Base-by-base conservation (phyloP, 2,329 filamentous ascomycete species). In the Aspergillus alliaceus region DNA sequence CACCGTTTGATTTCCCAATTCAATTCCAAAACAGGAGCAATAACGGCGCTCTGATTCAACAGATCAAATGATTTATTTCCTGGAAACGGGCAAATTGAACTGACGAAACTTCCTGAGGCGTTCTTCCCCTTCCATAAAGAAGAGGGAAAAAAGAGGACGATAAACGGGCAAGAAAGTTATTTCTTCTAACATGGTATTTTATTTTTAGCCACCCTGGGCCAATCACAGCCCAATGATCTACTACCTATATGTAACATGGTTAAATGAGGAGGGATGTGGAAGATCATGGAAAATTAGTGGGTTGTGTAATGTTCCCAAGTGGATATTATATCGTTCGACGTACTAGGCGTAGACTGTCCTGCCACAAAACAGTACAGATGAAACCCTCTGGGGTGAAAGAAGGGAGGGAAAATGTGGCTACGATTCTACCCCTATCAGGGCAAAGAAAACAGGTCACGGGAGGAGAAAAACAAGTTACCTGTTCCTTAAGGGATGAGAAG, bases 221-320 rank as follows among this genome's bases (percentile, higher is more conserved):
- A 65, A 65, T 65, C 47, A 54, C 57, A 50, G 25, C 11, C 42
- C n/a, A 40, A 52, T 60, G 62, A 65, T 65, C 63, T 65, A 65
- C 63, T 63, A 50, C 46, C 53, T 47, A 39, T 59, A 56, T 63
- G 60, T 62, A 64, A 63, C 60, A 59, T 54, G 54, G 59, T 64
- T 56, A 58, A 64, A 59, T 54, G 57, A 61, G 54, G 57, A 58
- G 56, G 55, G 56, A 58, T 54, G 53, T 60, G 54, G 60, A 63
- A 63, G 56, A 57, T 58, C 57, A 59, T 55, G 49, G 58, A 61
- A 61, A 53, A 46, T 55, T 57, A 42, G 56, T 42, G 48, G 40
- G 27, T 44, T 44, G 31, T 47, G 42, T 42, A 52, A 25, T 51
- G 48, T 46, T 53, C 40, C 27, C 7, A 18, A 35, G 50, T 59